Percentiles rank a stretch among this genome's conserved stretches.
phyloP scores from a whole-genome alignment of 2,329 filamentous ascomycete genomes.

The Simplicillium aogashimaense region DNA sequence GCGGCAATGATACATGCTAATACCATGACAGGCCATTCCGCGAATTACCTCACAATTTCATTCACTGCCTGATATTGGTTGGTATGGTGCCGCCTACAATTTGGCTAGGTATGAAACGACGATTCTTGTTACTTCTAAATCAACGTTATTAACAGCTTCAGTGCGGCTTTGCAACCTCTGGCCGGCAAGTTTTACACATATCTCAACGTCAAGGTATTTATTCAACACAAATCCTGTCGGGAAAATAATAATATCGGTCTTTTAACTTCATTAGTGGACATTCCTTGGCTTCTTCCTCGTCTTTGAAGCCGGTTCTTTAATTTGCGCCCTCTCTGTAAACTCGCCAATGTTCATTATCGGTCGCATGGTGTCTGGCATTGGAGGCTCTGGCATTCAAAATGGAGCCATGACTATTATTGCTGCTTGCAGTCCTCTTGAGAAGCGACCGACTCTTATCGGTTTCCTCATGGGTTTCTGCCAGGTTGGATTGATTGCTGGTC shows the following conservation, averaged over 20 bases:
- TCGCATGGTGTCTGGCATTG: slow-evolving; percentile 36
- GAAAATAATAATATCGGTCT: neutral
- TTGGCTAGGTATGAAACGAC: slow-evolving; percentile 25
- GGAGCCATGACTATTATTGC: slow-evolving; percentile 22
- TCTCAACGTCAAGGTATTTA: slow-evolving; percentile 21
- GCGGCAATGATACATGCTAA: slow-evolving; percentile 2
- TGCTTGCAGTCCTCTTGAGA: slow-evolving; percentile 16
- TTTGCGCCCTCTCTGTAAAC: slow-evolving; percentile 35
- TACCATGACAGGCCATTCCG: slow-evolving; percentile 28
- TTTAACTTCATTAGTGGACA: slow-evolving; percentile 12
- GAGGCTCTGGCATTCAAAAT: slow-evolving; percentile 31
- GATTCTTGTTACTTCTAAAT: neutral
- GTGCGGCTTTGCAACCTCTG: slow-evolving; percentile 38
- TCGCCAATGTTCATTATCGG: slow-evolving; percentile 38
- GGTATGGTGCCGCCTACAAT: slow-evolving; percentile 43
- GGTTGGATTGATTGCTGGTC: slow-evolving; percentile 34
- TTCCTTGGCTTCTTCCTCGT: slow-evolving; percentile 19
- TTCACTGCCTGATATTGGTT: slow-evolving; percentile 41
- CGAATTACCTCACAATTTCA: slow-evolving; percentile 40
- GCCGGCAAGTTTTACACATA: slow-evolving; percentile 40
- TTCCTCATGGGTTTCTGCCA: slow-evolving; percentile 23
- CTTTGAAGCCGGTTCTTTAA: slow-evolving; percentile 30
- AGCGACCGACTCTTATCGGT: slow-evolving; percentile 16
- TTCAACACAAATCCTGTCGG: neutral
- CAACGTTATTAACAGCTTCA: slow-evolving; percentile 13